Conservation (phyloP, 345 rosid genomes). For the Populus ilicifolia region DNA sequence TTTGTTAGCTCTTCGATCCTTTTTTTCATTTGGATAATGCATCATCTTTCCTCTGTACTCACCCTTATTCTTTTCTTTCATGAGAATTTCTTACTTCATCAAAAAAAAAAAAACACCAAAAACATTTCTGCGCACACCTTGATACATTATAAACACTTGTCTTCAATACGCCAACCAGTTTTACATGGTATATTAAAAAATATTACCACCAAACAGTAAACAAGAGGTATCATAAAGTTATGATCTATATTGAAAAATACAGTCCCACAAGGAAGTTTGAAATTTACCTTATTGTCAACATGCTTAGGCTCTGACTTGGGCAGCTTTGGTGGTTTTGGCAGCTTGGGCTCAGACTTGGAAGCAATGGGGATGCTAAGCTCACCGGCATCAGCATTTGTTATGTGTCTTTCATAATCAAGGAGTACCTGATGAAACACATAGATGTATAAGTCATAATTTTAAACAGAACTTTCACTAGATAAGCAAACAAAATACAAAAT, state of each 20-base stretch:
- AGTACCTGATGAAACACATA: conserved; percentile 52
- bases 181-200: not conserved
- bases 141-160: not conserved
- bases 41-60: not conserved
- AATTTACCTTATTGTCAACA: conserved; percentile 59
- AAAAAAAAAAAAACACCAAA: not conserved
- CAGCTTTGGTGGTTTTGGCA: not conserved
- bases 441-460: not conserved
- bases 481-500: not conserved
- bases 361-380: conserved; percentile 53
- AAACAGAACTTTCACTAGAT: not conserved
- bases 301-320: conserved; percentile 36
- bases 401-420: conserved; percentile 85
- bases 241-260: not conserved
- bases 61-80: too few species aligned
- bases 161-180: not conserved
- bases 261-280: not conserved
- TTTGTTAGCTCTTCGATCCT: not conserved
- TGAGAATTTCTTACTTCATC: not conserved
- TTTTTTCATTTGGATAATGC: not conserved
- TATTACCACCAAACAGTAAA: conserved; percentile 3
- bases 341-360: conserved; percentile 44
- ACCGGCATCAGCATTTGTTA: conserved; percentile 50
- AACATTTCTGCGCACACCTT: not conserved
- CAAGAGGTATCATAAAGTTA: not conserved